Percentiles rank a stretch among this genome's conserved stretches.
These are phyloP conservation scores for Xylaria venustula DNA, from an alignment of 495 filamentous ascomycete species.

Conservation along the genomic window DNA sequence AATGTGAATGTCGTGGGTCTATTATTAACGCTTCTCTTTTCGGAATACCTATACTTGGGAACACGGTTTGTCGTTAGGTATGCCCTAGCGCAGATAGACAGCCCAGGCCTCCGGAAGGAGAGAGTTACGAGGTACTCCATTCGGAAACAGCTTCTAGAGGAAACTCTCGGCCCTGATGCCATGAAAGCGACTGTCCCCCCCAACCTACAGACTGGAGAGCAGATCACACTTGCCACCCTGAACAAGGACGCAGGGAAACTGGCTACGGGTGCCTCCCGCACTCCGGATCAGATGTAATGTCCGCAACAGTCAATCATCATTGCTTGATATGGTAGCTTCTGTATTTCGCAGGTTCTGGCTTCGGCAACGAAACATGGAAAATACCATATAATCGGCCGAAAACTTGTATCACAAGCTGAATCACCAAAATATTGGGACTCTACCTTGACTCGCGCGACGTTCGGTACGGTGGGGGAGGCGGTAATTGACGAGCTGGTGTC, in stretches of 20 bases:
- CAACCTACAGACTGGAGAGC: constrained; percentile 41
- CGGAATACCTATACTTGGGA: constrained; percentile 81
- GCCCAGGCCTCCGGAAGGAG: constrained; percentile 79
- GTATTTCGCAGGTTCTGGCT: constrained; percentile 34
- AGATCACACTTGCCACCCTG: constrained; percentile 45
- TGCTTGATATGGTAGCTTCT: constrained; percentile 7
- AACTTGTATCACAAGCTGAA: constrained; percentile 23
- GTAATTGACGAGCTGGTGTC: constrained; percentile 7
- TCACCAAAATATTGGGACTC: constrained; percentile 13
- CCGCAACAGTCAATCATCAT: not conserved
- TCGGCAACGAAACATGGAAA: constrained; percentile 36
- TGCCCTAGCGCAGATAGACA: constrained; percentile 77
- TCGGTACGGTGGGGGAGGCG: constrained; percentile 4
- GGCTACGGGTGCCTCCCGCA: constrained; percentile 45
- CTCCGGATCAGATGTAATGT: constrained; percentile 54
- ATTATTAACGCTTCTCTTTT: constrained; percentile 78
- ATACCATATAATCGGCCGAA: constrained; percentile 40
- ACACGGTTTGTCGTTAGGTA: constrained; percentile 67
- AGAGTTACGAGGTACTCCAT: constrained; percentile 69
- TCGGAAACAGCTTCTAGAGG: constrained; percentile 69
- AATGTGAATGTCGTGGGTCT: constrained; percentile 79
- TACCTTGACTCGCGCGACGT: not conserved
- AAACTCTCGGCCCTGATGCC: constrained; percentile 50
- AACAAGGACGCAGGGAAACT: constrained; percentile 68
- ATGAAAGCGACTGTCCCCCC: constrained; percentile 35